phyloP scores from a whole-genome alignment of 1,139 yeast species.

The Debaryomycetaceae sp. region DNA sequence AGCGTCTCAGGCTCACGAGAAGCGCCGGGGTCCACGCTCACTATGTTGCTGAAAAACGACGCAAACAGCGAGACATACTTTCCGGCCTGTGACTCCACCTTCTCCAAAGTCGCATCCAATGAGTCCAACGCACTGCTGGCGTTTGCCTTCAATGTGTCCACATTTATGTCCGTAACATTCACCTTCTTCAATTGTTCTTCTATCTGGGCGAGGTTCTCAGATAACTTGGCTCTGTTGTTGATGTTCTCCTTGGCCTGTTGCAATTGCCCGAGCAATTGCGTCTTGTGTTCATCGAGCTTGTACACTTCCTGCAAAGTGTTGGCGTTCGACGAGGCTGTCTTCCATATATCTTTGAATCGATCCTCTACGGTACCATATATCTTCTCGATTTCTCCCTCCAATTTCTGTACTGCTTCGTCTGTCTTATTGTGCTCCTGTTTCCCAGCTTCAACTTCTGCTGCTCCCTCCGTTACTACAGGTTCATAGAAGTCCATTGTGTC shows the following conservation, averaged over 20 bases:
- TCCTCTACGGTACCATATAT: slow-evolving; percentile 46
- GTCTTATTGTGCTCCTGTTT: slow-evolving; percentile 23
- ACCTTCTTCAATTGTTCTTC: slow-evolving; percentile 31
- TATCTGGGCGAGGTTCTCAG: slow-evolving; percentile 25
- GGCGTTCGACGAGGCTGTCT: slow-evolving; percentile 31
- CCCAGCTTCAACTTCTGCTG: slow-evolving; percentile 14
- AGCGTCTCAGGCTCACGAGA: slow-evolving; percentile 18
- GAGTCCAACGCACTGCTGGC: slow-evolving; percentile 62
- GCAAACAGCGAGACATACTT: slow-evolving; percentile 56
- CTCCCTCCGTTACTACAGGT: slow-evolving; percentile 21
- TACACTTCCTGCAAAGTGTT: slow-evolving; percentile 30
- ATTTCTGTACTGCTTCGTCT: slow-evolving; percentile 44
- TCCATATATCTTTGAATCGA: slow-evolving; percentile 38
- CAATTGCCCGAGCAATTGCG: slow-evolving; percentile 32
- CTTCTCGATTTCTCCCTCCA: slow-evolving; percentile 53
- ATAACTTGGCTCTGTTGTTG: slow-evolving; percentile 21
- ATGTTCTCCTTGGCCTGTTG: slow-evolving; percentile 27
- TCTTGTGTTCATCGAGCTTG: slow-evolving; percentile 41
- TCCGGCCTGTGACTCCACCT: slow-evolving; percentile 63
- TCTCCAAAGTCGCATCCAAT: slow-evolving; percentile 65
- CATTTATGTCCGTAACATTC: slow-evolving; percentile 15
- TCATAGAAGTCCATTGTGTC: slow-evolving; percentile 30
- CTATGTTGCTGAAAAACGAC: slow-evolving; percentile 53
- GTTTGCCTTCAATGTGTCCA: slow-evolving; percentile 22
- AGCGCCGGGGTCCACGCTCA: slow-evolving; percentile 28